Evolutionary conservation across 1,139 yeast species (phyloP), one percentile per base, ranked within the genome.

Genomic region (Magnusiomyces paraingens): DNA sequence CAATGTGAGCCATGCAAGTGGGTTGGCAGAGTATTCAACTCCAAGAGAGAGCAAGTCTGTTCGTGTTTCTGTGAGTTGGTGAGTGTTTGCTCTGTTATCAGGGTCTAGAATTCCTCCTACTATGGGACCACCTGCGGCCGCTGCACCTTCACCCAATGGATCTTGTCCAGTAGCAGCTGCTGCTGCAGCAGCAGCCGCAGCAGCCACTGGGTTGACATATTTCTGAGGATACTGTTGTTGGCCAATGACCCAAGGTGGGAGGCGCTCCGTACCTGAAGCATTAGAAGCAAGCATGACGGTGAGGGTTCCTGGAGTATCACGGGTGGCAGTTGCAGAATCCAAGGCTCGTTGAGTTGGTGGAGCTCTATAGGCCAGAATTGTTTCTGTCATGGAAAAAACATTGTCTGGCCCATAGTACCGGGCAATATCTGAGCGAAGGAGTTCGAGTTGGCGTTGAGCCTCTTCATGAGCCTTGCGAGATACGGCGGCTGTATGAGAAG

Each of bases 191-290:
- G 32, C 32, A 8, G 32, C 32, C 8, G 32, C 32, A 26, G 32
- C 32, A 26, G 32, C 8, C 8, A 8, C 32, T 26, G 32, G 32
- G 8, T 26, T 4, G 32, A 26, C 8, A 8, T 26, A 26, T 26
- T 26, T 26, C 8, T 26, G 32, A 4, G 55, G 55, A n/a, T 39
- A 11, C 17, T 39, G n/a, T 26, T 45, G 35, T 8, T 52, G 57
- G 20, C 57, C 57, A 35, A 55, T 49, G n/a, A 55, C 53, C 50
- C 54, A 55, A 8, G 57, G 57, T 6, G 52, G 52, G 2, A 55
- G 50, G 3, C 53, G 54, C 17, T 52, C 48, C 4, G 53, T 46
- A 2, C 57, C 57, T 11, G 55, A 47, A 8, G 55, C 53, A 42
- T 55, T 55, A 29, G 50, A 52, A 10, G 52, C 49, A 14, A 55